Base-by-base conservation (phyloP, 345 rosid species). In the Eucalyptus sideroxylon region DNA sequence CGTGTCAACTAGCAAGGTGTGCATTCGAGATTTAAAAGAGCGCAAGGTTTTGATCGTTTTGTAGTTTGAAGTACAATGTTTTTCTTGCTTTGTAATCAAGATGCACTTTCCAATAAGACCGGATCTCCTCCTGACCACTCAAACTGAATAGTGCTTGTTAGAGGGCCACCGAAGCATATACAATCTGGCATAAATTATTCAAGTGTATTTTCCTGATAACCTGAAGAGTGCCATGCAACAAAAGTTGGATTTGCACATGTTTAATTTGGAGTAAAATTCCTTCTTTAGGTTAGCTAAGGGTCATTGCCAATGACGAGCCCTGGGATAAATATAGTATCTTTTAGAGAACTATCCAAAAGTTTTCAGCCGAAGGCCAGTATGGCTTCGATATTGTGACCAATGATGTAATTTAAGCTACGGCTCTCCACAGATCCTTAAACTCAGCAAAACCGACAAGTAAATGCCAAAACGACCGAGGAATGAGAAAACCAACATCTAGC, bases 121-220 rank as follows among this genome's bases (percentile, higher is more conserved):
- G 16, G 1, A n/a, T 62, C 69, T 14, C 16, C 56, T 53, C 24
- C 56, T 16, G 24, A 19, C 31, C n/a, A n/a, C 69, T 62, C 69
- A 62, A 62, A 62, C 69, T 15, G 34, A 7, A 4, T 27, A 62
- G 16, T 11, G 69, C 69, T 60, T 6, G 31, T 60, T 13, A 60
- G 5, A 27, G 69, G 17, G n/a, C 34, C 9, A 27, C 69, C 34
- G 31, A 30, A 9, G 15, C 15, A 11, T 10, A 2, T 10, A 19
- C 4, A 17, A 3, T 24, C 27, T 11, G 2, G 44, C 27, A 11
- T 4, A 34, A 34, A 6, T 0, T 6, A 12, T 19, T 37, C 5
- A 1, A 77, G 15, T 77, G 15, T 21, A 3, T 37, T 11, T 77
- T 37, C 83, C 4, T 6, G 47, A 77, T 37, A 6, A 21, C 83